These are phyloP conservation scores for Croton laevigatus DNA, from an alignment of 441 rosid species.

Conservation along the genomic window DNA sequence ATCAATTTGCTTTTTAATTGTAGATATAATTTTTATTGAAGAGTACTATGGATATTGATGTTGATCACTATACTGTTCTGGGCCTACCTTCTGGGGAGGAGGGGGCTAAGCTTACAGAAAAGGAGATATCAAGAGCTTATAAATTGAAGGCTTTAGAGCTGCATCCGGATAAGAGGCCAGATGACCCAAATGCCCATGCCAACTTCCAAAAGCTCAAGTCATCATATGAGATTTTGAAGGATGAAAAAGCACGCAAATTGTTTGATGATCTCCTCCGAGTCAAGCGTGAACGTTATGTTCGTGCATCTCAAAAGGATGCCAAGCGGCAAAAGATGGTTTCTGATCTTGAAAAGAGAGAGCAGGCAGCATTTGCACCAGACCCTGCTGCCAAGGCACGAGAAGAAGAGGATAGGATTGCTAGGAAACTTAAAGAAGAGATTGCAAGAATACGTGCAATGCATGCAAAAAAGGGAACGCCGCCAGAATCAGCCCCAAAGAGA, in stretches of 20 bases:
- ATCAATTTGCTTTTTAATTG: background rate
- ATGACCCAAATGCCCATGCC: conserved; percentile 73
- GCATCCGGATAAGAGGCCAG: conserved; percentile 88
- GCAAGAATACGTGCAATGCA: conserved; percentile 68
- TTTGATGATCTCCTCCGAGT: conserved; percentile 77
- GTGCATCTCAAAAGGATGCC: conserved; percentile 52
- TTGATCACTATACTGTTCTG: conserved; percentile 68
- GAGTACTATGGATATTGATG: conserved; percentile 26
- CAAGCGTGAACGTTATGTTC: conserved; percentile 56
- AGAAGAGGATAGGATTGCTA: conserved; percentile 66
- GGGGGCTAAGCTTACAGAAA: conserved; percentile 62
- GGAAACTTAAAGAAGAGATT: conserved; percentile 71
- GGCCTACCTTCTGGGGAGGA: conserved; percentile 90
- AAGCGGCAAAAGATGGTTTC: conserved; percentile 75
- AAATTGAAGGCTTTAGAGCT: conserved; percentile 66
- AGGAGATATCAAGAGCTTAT: conserved; percentile 76
- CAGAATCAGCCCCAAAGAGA: conserved; percentile 28
- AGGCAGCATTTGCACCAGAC: conserved; percentile 59
- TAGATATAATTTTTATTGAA: background rate
- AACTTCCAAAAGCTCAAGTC: conserved; percentile 77
- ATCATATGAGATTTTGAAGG: conserved; percentile 75
- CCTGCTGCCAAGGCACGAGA: conserved; percentile 37
- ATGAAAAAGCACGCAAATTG: conserved; percentile 69
- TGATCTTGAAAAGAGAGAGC: conserved; percentile 80
- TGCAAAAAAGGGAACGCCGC: conserved; percentile 31